phyloP scores from a whole-genome alignment of 768 basidiomycete species.

The Serendipita sp. region DNA sequence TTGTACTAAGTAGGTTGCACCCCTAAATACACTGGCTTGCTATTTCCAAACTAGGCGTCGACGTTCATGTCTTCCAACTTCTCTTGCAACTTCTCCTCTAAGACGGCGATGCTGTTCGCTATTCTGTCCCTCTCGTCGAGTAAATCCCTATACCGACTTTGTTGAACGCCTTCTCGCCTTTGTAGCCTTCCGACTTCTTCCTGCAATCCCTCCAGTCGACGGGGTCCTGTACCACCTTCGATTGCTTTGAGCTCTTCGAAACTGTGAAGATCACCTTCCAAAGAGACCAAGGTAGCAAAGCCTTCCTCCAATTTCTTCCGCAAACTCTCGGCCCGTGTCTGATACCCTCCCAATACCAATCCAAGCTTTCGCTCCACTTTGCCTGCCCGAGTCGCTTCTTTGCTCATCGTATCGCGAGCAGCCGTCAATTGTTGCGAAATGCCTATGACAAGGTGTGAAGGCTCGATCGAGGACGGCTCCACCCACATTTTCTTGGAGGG shows the following conservation, averaged over 20 bases:
- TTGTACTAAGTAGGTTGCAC: background rate
- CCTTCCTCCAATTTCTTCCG: slow-evolving; percentile 45
- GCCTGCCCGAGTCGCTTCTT: slow-evolving; percentile 61
- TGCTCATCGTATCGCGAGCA: slow-evolving; percentile 54
- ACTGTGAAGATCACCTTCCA: slow-evolving; percentile 58
- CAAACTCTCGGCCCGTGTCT: slow-evolving; percentile 53
- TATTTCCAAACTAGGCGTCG: background rate
- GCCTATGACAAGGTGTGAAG: slow-evolving; percentile 46
- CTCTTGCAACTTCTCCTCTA: slow-evolving; percentile 79
- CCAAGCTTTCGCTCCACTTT: slow-evolving; percentile 87
- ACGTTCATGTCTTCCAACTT: slow-evolving; percentile 70
- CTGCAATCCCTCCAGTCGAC: slow-evolving; percentile 57
- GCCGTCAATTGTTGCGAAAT: slow-evolving; percentile 45
- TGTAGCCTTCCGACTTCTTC: slow-evolving; percentile 79
- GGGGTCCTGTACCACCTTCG: slow-evolving; percentile 64
- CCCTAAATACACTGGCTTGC: background rate
- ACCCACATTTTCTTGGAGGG: slow-evolving; percentile 46
- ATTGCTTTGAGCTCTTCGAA: slow-evolving; percentile 57
- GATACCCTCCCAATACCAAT: slow-evolving; percentile 82
- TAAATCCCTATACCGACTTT: slow-evolving; percentile 73
- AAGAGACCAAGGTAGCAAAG: slow-evolving; percentile 54
- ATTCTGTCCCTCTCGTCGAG: slow-evolving; percentile 50
- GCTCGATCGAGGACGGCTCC: slow-evolving; percentile 40
- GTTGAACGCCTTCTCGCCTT: slow-evolving; percentile 58
- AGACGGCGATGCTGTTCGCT: slow-evolving; percentile 36